Evolutionary conservation across 352 stramenopile genomes (phyloP).

Genomic region (Phytophthora niederhauseri): DNA sequence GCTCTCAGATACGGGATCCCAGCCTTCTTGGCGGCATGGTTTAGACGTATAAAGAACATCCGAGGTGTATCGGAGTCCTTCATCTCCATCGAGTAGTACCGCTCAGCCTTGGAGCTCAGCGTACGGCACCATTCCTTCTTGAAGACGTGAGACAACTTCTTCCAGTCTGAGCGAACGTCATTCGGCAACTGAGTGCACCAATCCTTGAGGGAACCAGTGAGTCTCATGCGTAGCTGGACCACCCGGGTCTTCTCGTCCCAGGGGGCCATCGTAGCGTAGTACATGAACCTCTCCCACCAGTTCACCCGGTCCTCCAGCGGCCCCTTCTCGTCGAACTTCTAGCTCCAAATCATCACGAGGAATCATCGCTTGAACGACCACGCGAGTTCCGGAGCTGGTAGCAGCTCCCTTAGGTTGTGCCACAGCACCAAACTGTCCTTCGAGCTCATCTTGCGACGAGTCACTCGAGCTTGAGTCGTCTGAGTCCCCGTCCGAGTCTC

Average conservation of each 20-base stretch:
- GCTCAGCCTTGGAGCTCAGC: background rate
- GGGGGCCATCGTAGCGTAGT: constrained; percentile 2
- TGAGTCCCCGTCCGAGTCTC: too few species aligned
- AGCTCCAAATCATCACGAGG: background rate
- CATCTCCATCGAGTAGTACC: background rate
- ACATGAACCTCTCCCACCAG: constrained; percentile 12
- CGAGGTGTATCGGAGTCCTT: background rate
- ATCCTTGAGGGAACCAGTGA: background rate
- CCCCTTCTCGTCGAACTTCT: background rate
- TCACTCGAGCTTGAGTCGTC: background rate
- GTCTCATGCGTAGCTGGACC: background rate
- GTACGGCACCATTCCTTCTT: background rate
- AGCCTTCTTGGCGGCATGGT: background rate
- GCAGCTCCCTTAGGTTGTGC: background rate
- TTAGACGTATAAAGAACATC: background rate
- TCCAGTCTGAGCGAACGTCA: background rate
- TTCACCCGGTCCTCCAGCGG: background rate
- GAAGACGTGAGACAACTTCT: background rate
- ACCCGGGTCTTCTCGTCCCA: background rate
- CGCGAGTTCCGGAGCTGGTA: background rate
- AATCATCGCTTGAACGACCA: background rate
- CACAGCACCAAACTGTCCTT: background rate
- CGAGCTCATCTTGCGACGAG: background rate
- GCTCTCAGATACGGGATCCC: background rate
- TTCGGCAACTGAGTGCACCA: background rate